Percentiles rank a stretch among this genome's conserved stretches.
Evolutionary conservation across 2,329 filamentous ascomycete genomes (phyloP).

Genomic region (Calycina herbarum): DNA sequence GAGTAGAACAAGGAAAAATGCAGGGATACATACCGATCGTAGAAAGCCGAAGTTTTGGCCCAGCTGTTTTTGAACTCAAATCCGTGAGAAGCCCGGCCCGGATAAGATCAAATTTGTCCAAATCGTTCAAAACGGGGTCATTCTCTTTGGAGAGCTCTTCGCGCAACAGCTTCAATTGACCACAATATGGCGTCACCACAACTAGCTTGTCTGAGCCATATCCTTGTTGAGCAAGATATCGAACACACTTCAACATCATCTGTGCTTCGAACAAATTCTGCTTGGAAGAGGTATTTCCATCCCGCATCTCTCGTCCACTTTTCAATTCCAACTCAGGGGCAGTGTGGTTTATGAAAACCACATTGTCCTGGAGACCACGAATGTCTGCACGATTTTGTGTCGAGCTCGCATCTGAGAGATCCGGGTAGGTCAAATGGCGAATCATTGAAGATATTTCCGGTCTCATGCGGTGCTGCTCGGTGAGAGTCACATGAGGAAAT

Average conservation of each 20-base stretch:
- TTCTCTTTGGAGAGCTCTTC: conserved; percentile 54
- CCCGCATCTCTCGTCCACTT: conserved; percentile 48
- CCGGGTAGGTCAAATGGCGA: conserved; percentile 59
- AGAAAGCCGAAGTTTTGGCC: conserved; percentile 58
- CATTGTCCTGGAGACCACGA: conserved; percentile 56
- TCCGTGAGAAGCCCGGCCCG: conserved; percentile 60
- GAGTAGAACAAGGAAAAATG: no score
- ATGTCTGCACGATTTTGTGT: conserved; percentile 50
- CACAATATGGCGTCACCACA: conserved; percentile 71
- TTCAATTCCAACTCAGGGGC: conserved; percentile 50
- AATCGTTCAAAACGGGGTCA: conserved; percentile 67
- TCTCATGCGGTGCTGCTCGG: conserved; percentile 66
- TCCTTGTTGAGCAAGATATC: conserved; percentile 69
- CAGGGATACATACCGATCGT: conserved; percentile 52
- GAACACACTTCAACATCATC: conserved; percentile 65
- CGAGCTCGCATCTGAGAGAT: conserved; percentile 54
- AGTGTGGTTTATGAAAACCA: conserved; percentile 68
- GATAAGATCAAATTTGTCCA: conserved; percentile 64
- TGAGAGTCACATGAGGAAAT: conserved; percentile 53
- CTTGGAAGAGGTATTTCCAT: conserved; percentile 54
- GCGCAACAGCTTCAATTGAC: conserved; percentile 60
- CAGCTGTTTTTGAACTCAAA: conserved; percentile 51
- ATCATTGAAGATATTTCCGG: conserved; percentile 65
- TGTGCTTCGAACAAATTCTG: conserved; percentile 64
- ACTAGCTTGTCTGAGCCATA: conserved; percentile 67